Evolutionary conservation across 805 yeast genomes (phyloP), one percentile per base, ranked within the genome.

Genomic region (Metschnikowia cerradonensis): DNA sequence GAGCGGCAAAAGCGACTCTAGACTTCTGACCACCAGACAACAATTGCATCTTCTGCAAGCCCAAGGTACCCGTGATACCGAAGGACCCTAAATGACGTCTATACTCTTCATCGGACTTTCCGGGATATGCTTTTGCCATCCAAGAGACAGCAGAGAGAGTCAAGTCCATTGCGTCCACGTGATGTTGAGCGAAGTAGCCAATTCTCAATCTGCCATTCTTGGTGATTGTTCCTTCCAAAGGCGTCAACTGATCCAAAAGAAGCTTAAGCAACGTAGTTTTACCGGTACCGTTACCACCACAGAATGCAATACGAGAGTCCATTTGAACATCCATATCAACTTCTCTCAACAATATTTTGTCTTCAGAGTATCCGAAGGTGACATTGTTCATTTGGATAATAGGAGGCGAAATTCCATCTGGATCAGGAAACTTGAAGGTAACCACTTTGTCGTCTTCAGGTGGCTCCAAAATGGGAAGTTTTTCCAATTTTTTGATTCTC

Each of bases 241-340:
- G 97, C 20, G 74, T 72, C 48, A 87, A 72, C 57, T 76, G 81
- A 55, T 88, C 97, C 81, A 91, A 84, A 60, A 94, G 75, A 40
- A 94, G 74, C 67, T 92, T 92, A 64, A 94, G 78, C 54, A 94
- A 75, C 2, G 99, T 94, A 10, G 99, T 91, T 69, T 94, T 94
- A 87, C 99, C 99, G 65, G 97, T 89, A 75, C 99, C 99, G 67
- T 94, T 94, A 53, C 97, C 98, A 79, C 99, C 99, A 52, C 94
- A 96, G 53, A 94, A 77, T 0, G 98, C 99, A 61, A 94, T 88
- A 68, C 99, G 81, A 1, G 97, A 90, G 62, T 91, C 88, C 88
- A 92, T 77, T 68, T 89, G 96, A 49, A 94, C 89, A 58, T 90
- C 96, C 54, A 94, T 68, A 58, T 91, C 96, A 39, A 91, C 97